Evolutionary conservation across 768 basidiomycete species (phyloP).

Genomic region (Calocybe gangraenosa): DNA sequence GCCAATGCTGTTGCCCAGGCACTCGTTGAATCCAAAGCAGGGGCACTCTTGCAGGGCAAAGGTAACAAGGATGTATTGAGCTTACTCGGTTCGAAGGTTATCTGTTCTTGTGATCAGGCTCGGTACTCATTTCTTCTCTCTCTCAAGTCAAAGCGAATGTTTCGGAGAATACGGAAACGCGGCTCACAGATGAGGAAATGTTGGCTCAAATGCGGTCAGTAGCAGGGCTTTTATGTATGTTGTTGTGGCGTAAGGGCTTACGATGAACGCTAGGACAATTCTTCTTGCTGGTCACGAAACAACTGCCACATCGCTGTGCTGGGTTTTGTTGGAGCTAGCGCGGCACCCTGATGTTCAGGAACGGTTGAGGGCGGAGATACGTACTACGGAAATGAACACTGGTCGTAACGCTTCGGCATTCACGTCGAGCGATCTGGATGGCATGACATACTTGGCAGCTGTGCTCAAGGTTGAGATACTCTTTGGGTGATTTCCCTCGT

Average conservation of each 20-base stretch:
- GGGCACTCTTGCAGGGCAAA: conserved; percentile 44
- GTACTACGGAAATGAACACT: conserved; percentile 30
- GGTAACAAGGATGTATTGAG: conserved; percentile 52
- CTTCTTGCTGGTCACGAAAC: conserved; percentile 57
- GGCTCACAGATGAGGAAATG: conserved; percentile 37
- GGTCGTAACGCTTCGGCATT: conserved; percentile 37
- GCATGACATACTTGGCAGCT: conserved; percentile 45
- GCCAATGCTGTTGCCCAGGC: conserved; percentile 42
- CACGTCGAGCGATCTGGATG: conserved; percentile 42
- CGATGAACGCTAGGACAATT: conserved; percentile 29
- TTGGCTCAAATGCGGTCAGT: conserved; percentile 34
- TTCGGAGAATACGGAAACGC: conserved; percentile 29
- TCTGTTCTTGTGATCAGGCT: no score
- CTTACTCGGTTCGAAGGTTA: conserved; percentile 49
- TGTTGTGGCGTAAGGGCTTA: background rate
- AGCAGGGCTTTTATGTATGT: background rate
- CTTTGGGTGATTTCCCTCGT: background rate
- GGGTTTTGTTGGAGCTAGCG: conserved; percentile 62
- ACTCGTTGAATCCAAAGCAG: conserved; percentile 44
- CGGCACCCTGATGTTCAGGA: conserved; percentile 53
- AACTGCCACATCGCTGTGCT: conserved; percentile 52
- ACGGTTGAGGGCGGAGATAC: conserved; percentile 58
- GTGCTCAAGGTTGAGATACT: conserved; percentile 48
- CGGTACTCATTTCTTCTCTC: conserved; percentile 1
- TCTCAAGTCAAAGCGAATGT: conserved; percentile 40